These are phyloP conservation scores for Tilletia caries DNA, from an alignment of 1,284 basidiomycete genomes.

Conservation along the genomic window DNA sequence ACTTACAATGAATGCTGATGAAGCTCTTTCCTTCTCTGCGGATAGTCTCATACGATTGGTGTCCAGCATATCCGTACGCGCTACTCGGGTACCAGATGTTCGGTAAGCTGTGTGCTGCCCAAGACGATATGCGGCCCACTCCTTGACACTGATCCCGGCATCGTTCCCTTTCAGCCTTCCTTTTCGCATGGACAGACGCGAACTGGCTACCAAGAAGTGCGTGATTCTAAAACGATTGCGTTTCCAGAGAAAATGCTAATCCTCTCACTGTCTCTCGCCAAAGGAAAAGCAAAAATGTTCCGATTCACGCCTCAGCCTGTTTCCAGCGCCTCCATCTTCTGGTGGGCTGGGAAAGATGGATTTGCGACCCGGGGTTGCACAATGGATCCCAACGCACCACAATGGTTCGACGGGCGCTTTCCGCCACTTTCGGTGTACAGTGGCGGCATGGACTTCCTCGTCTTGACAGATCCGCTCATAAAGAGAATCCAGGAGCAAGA, in stretches of 20 bases:
- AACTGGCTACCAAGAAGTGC: slow-evolving; percentile 59
- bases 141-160: background rate
- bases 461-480: slow-evolving; percentile 44
- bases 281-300: slow-evolving; percentile 64
- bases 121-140: background rate
- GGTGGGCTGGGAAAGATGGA: slow-evolving; percentile 64
- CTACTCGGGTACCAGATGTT: slow-evolving; percentile 61
- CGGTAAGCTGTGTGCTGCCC: slow-evolving; percentile 19
- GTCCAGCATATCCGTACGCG: slow-evolving; percentile 57
- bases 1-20: background rate
- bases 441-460: slow-evolving; percentile 54
- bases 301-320: slow-evolving; percentile 66
- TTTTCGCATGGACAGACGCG: slow-evolving; percentile 65
- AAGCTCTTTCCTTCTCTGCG: background rate
- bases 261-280: slow-evolving; percentile 18
- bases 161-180: slow-evolving; percentile 55
- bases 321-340: slow-evolving; percentile 60
- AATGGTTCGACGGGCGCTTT: slow-evolving; percentile 62
- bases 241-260: too few species aligned
- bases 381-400: slow-evolving; percentile 59
- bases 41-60: slow-evolving; percentile 60
- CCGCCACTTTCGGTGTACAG: slow-evolving; percentile 63
- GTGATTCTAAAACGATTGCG: background rate
- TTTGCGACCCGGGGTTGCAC: slow-evolving; percentile 63
- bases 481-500: slow-evolving; percentile 41